Base-by-base conservation (phyloP, 768 basidiomycete species). In the Cubamyces lactineus region DNA sequence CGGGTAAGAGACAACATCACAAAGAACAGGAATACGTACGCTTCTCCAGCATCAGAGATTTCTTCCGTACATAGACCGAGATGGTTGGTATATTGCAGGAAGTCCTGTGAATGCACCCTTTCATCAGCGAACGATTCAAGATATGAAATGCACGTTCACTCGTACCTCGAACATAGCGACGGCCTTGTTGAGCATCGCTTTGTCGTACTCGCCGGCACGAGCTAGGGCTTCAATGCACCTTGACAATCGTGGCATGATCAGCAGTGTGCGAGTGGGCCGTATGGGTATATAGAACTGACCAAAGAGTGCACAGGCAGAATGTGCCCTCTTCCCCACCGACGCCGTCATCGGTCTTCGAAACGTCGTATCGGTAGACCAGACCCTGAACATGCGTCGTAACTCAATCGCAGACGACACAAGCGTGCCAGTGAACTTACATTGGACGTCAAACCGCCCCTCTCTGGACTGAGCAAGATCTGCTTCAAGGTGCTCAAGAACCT, bases 321-420 rank as follows among this genome's bases (percentile, higher is more conserved):
- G 92, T 95, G 1, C 96, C 96, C 75, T 97, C 96, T 65, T 96
- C 93, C 1, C 96, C 95, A 1, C 96, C 96, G 13, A 98, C 94
- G 7, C 96, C 96, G 68, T 98, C 96, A 59, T 91, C 88, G 0
- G 92, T 87, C 72, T 91, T 91, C 24, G 73, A 76, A 13, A 91
- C 88, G 71, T 98, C 94, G 73, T 98, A 98, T 8, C 96, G 87
- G 71, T 91, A 96, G 6, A 94, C 91, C 11, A 94, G 82, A 67
- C 87, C 88, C 91, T 93, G 65, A n/a, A 21, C 16, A 50, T 7
- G 64, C 53, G 50, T 16, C 23, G n/a, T 11, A 3, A n/a, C n/a
- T 21, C 46, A 8, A 34, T 4, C 15, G 24, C 34, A 21, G 15
- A 13, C 64, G 16, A 28, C 28, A n/a, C 57, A 39, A 53, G 48